Percentiles rank a stretch among this genome's conserved stretches.
phyloP scores from a whole-genome alignment of 352 stramenopile genomes.

The Phytophthora pistaciae region DNA sequence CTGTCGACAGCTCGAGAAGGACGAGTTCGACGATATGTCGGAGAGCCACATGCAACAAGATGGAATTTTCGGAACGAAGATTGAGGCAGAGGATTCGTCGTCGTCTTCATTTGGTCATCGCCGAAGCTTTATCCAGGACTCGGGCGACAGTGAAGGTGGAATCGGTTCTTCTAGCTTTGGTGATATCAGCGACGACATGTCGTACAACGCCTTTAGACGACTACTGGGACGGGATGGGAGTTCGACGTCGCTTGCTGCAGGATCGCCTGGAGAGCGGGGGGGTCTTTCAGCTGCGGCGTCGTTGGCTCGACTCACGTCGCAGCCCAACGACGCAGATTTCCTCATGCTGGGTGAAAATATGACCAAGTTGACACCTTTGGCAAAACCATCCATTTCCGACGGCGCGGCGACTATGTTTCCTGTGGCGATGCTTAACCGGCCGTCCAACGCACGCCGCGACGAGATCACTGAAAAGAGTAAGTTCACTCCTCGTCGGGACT shows the following conservation, averaged over 20 bases:
- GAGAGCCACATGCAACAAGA: slow-evolving; percentile 23
- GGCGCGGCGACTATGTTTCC: slow-evolving; percentile 83
- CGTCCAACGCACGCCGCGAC: slow-evolving; percentile 66
- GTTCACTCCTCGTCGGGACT: slow-evolving; percentile 82
- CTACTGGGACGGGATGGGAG: slow-evolving; percentile 48
- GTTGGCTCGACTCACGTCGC: slow-evolving; percentile 45
- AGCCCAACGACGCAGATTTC: slow-evolving; percentile 59
- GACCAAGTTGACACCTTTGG: slow-evolving; percentile 61
- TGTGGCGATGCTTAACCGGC: slow-evolving; percentile 59
- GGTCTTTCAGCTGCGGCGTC: slow-evolving; percentile 15
- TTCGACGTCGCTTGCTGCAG: slow-evolving; percentile 19
- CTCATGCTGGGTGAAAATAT: slow-evolving; percentile 71
- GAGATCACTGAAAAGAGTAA: slow-evolving; percentile 86
- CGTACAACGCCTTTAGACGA: slow-evolving; percentile 58
- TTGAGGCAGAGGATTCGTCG: slow-evolving; percentile 17
- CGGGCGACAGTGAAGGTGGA: slow-evolving; percentile 20
- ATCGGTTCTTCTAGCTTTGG: slow-evolving; percentile 36
- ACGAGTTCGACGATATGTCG: slow-evolving; percentile 50
- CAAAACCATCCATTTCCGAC: slow-evolving; percentile 68
- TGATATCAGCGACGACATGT: slow-evolving; percentile 42
- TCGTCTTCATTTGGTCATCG: slow-evolving; percentile 16
- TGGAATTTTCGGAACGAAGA: background rate
- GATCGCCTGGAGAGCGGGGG: slow-evolving; percentile 16
- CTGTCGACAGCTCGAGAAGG: slow-evolving; percentile 78
- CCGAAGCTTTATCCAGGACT: slow-evolving; percentile 36